Evolutionary conservation across 345 rosid species (phyloP).

Genomic region (Tarenaya hassleriana): DNA sequence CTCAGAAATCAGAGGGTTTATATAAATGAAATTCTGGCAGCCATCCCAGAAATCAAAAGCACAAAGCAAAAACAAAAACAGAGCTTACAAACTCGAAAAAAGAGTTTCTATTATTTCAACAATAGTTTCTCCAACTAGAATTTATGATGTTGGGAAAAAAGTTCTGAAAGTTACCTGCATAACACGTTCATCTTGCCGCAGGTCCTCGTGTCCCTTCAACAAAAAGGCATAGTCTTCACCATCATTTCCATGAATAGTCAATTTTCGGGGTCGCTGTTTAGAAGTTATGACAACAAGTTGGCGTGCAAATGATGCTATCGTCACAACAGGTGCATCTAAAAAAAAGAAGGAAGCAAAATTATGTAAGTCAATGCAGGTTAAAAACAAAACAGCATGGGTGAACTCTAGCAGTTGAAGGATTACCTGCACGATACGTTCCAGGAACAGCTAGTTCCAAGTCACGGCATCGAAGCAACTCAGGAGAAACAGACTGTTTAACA

Average conservation of each 20-base stretch:
- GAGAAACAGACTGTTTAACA: constrained; percentile 80
- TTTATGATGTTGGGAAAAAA: constrained; percentile 5
- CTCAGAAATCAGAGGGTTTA: too few species aligned
- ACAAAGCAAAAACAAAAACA: neutral
- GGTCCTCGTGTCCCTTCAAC: constrained; percentile 97
- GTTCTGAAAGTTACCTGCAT: constrained; percentile 70
- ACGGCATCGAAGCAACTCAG: constrained; percentile 81
- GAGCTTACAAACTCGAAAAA: too few species aligned
- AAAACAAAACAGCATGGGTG: constrained; percentile 17
- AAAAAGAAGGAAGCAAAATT: neutral
- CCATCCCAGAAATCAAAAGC: constrained; percentile 3
- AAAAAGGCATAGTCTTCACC: constrained; percentile 89
- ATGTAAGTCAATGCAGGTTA: constrained; percentile 13
- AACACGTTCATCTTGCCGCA: constrained; percentile 99
- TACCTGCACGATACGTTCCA: constrained; percentile 93
- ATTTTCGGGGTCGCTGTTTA: constrained; percentile 89
- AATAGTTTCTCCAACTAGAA: constrained; percentile 15
- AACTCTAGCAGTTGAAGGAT: constrained; percentile 14
- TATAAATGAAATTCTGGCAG: too few species aligned
- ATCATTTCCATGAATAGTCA: constrained; percentile 92
- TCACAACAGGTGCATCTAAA: constrained; percentile 81
- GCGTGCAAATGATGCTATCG: constrained; percentile 82
- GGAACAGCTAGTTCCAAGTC: constrained; percentile 97
- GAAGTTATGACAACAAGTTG: constrained; percentile 91
- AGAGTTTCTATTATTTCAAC: neutral